phyloP scores from a whole-genome alignment of 2,329 filamentous ascomycete genomes.

The Alternaria arborescens region DNA sequence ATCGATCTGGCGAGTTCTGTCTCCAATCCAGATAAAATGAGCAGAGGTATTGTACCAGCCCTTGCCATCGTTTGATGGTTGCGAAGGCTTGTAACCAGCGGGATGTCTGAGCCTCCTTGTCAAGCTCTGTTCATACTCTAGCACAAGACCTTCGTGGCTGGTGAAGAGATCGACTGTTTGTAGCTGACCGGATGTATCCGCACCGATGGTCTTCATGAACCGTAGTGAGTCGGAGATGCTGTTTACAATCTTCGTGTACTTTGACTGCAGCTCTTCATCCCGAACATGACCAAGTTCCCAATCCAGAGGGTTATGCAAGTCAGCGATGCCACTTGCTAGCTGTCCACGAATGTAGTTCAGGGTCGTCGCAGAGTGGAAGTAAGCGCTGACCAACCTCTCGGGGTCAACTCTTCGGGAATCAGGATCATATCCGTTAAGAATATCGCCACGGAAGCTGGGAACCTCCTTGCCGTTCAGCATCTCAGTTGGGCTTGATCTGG shows the following conservation, averaged over 20 bases:
- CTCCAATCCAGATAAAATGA: slow-evolving; percentile 98
- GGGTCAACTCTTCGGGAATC: slow-evolving; percentile 85
- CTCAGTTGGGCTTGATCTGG: slow-evolving; percentile 87
- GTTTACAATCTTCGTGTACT: slow-evolving; percentile 84
- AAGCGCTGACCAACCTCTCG: slow-evolving; percentile 83
- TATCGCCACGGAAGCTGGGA: slow-evolving; percentile 92
- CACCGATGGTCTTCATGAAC: slow-evolving; percentile 94
- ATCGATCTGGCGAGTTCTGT: slow-evolving; percentile 91
- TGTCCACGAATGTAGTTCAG: slow-evolving; percentile 91
- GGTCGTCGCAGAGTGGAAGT: slow-evolving; percentile 94
- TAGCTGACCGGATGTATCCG: slow-evolving; percentile 82
- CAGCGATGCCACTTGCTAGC: slow-evolving; percentile 86
- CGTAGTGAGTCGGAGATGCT: slow-evolving; percentile 90
- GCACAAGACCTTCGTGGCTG: slow-evolving; percentile 89
- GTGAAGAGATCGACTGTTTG: slow-evolving; percentile 95
- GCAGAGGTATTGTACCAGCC: slow-evolving; percentile 93
- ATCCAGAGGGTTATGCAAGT: slow-evolving; percentile 90
- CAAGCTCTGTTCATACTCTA: slow-evolving; percentile 92
- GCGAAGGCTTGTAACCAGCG: slow-evolving; percentile 50
- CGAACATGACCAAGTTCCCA: slow-evolving; percentile 94
- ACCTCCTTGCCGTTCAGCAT: slow-evolving; percentile 80
- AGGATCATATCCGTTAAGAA: slow-evolving; percentile 85
- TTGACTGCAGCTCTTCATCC: slow-evolving; percentile 81
- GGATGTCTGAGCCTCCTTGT: slow-evolving; percentile 79
- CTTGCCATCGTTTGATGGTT: slow-evolving; percentile 53